phyloP scores from a whole-genome alignment of 768 basidiomycete species.

The Kwoniella shandongensis region DNA sequence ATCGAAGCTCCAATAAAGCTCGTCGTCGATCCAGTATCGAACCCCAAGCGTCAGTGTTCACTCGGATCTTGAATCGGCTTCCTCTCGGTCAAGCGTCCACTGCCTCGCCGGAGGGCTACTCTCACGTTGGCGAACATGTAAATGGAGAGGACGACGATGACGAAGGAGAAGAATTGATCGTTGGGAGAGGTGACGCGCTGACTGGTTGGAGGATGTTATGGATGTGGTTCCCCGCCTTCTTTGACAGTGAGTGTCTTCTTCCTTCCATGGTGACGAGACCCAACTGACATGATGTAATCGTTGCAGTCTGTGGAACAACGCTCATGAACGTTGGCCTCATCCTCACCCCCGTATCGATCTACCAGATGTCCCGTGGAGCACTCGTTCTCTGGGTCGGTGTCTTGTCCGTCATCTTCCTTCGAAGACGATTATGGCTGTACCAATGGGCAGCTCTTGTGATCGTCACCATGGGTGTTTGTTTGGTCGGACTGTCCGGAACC shows the following conservation, averaged over 20 bases:
- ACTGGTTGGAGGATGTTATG: conserved; percentile 36
- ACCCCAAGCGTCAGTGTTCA: conserved; percentile 32
- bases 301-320: conserved; percentile 62
- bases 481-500: conserved; percentile 75
- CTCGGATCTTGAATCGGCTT: conserved; percentile 20
- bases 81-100: conserved; percentile 16
- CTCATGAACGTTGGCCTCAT: conserved; percentile 95
- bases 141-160: conserved; percentile 19
- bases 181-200: conserved; percentile 17
- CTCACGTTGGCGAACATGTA: conserved; percentile 11
- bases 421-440: conserved; percentile 78
- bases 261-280: not conserved
- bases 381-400: conserved; percentile 91
- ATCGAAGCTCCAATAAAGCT: not conserved
- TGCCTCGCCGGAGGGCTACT: conserved; percentile 16
- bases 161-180: conserved; percentile 1
- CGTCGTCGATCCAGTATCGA: conserved; percentile 2
- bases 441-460: conserved; percentile 91
- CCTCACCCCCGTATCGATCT: conserved; percentile 94
- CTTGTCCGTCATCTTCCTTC: conserved; percentile 86
- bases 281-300: not conserved
- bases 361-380: conserved; percentile 83
- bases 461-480: conserved; percentile 61
- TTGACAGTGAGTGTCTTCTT: conserved; percentile 42
- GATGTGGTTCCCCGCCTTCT: conserved; percentile 52